Evolutionary conservation across 495 filamentous ascomycete genomes (phyloP).

Genomic region (Penicillium goetzii): DNA sequence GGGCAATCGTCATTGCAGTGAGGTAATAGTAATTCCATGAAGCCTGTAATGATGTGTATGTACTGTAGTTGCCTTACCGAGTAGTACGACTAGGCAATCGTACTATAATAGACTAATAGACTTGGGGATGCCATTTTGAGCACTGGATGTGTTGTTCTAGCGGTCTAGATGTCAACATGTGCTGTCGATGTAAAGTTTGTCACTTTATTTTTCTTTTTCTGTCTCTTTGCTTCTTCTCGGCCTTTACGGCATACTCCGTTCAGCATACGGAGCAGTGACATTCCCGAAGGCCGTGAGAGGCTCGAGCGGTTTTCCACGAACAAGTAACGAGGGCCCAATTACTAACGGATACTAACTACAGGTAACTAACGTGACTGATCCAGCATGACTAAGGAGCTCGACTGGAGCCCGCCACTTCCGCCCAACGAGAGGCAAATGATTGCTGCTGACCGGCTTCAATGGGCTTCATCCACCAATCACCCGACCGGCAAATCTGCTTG

Average conservation of each 20-base stretch:
- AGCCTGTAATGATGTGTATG: background rate
- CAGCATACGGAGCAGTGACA: background rate
- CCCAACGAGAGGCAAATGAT: conserved; percentile 33
- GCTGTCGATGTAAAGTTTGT: background rate
- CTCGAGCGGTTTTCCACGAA: conserved; percentile 4
- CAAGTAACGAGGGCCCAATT: conserved; percentile 1
- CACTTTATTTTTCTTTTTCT: background rate
- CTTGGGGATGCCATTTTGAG: too few species aligned
- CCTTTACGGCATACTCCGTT: background rate
- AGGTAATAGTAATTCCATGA: background rate
- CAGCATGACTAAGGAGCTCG: background rate
- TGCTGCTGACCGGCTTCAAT: conserved; percentile 33
- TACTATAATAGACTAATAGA: too few species aligned
- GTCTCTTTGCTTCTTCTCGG: background rate
- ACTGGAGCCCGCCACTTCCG: conserved; percentile 8
- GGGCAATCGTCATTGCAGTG: background rate
- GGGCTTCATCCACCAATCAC: conserved; percentile 30
- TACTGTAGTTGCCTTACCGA: background rate
- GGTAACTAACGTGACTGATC: background rate
- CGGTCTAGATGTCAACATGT: background rate
- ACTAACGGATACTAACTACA: too few species aligned
- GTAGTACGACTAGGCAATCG: background rate
- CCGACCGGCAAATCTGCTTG: conserved; percentile 32
- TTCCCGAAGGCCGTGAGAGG: conserved; percentile 1
- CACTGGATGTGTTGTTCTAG: background rate